Conservation (phyloP, 2,329 filamentous ascomycete genomes). For the Zopfia rhizophila region DNA sequence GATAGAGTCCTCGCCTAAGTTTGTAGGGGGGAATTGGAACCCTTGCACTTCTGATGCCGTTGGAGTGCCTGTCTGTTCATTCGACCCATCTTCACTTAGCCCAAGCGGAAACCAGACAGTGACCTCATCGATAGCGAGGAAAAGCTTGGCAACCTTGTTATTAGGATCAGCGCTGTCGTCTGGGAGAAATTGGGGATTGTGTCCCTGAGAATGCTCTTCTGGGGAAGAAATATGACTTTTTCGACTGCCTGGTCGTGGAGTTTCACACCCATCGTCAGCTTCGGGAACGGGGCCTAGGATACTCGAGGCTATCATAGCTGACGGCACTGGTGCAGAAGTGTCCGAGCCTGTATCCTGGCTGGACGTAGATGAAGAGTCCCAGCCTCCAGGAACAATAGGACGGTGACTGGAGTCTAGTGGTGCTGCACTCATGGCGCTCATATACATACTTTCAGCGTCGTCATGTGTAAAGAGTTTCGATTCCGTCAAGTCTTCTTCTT, state of each 20-base stretch:
- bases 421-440: slow-evolving; percentile 70
- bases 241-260: slow-evolving; percentile 49
- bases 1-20: slow-evolving; percentile 48
- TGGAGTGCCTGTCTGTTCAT: slow-evolving; percentile 16
- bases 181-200: neutral
- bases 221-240: slow-evolving; percentile 36
- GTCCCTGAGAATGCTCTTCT: no score
- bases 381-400: slow-evolving; percentile 54
- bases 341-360: slow-evolving; percentile 42
- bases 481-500: slow-evolving; percentile 43
- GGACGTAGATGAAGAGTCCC: slow-evolving; percentile 51
- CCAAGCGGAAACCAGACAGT: slow-evolving; percentile 51
- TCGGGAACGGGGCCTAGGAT: slow-evolving; percentile 41
- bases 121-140: slow-evolving; percentile 50
- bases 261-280: slow-evolving; percentile 50
- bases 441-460: slow-evolving; percentile 87
- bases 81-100: slow-evolving; percentile 19
- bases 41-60: slow-evolving; percentile 21
- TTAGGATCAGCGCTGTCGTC: neutral
- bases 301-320: slow-evolving; percentile 43
- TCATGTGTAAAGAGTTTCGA: slow-evolving; percentile 81
- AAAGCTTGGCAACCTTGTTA: slow-evolving; percentile 40
- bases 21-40: slow-evolving; percentile 38
- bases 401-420: slow-evolving; percentile 31
- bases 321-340: slow-evolving; percentile 37